Conservation (phyloP, 2,329 filamentous ascomycete genomes). For the Fusarium citri region DNA sequence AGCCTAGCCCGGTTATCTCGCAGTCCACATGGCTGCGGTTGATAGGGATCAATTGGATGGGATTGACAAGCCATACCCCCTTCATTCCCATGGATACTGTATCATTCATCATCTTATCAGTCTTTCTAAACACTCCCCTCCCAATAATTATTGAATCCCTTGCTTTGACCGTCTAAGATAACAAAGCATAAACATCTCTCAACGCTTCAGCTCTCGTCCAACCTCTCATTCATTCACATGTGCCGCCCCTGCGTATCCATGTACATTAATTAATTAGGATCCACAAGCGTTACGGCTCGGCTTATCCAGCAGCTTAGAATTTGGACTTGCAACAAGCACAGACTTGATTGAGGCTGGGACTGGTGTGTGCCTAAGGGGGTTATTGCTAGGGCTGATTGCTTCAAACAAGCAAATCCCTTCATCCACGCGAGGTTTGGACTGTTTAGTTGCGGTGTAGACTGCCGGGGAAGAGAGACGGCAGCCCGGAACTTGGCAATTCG, state of each 20-base stretch:
- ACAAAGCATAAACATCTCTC: conserved; percentile 1
- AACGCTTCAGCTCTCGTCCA: conserved; percentile 24
- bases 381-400: conserved; percentile 21
- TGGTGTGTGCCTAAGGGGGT: conserved; percentile 9
- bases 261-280: conserved; percentile 23
- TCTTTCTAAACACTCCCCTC: conserved; percentile 32
- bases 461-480: conserved; percentile 22
- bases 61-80: conserved; percentile 27
- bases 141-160: conserved; percentile 12
- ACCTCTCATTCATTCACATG: conserved; percentile 34
- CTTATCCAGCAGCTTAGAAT: conserved; percentile 40
- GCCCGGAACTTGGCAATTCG: conserved; percentile 30
- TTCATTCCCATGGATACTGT: conserved; percentile 6
- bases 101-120: conserved; percentile 18
- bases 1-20: conserved; percentile 17
- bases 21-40: conserved; percentile 12
- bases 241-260: conserved; percentile 11
- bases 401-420: conserved; percentile 24
- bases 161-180: conserved; percentile 20
- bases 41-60: conserved; percentile 31
- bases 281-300: conserved; percentile 31
- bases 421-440: conserved; percentile 8
- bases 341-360: conserved; percentile 20
- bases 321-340: conserved; percentile 36
- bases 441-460: conserved; percentile 35